Conservation (phyloP, 345 rosid species). For the Eucalyptus regnans region DNA sequence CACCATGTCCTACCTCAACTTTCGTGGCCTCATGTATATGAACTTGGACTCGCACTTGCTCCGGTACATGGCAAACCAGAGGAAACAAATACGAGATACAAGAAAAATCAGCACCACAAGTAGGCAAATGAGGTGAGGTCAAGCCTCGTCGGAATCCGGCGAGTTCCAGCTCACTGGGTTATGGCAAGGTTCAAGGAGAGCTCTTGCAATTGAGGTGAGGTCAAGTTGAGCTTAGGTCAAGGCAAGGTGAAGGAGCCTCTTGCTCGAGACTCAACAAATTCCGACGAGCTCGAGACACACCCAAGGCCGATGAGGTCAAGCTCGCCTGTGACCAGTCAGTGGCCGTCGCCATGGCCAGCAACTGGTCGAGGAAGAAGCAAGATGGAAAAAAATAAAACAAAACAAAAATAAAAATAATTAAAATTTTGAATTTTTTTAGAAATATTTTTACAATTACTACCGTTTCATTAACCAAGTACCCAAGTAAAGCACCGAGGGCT, state of each 20-base stretch:
- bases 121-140: not conserved
- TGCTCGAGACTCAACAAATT: not conserved
- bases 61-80: not conserved
- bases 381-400: too few relatives aligned
- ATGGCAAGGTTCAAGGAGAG: not conserved
- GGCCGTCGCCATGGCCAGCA: accelerated
- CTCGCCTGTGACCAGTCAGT: accelerated
- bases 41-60: not conserved
- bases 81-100: not conserved
- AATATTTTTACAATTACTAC: too few relatives aligned
- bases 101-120: not conserved
- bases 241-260: not conserved
- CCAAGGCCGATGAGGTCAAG: accelerated
- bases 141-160: accelerated
- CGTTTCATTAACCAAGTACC: not conserved
- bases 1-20: not conserved
- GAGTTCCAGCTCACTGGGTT: too few relatives aligned
- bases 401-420: too few relatives aligned
- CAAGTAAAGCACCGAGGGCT: not conserved
- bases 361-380: accelerated
- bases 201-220: not conserved
- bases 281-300: accelerated
- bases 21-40: not conserved
- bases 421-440: too few relatives aligned
- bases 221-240: not conserved